A percentile compares a stretch with the other conserved stretches of the same genome.
Evolutionary conservation across 2,329 filamentous ascomycete genomes (phyloP).

Genomic region (Colletotrichum sp.): DNA sequence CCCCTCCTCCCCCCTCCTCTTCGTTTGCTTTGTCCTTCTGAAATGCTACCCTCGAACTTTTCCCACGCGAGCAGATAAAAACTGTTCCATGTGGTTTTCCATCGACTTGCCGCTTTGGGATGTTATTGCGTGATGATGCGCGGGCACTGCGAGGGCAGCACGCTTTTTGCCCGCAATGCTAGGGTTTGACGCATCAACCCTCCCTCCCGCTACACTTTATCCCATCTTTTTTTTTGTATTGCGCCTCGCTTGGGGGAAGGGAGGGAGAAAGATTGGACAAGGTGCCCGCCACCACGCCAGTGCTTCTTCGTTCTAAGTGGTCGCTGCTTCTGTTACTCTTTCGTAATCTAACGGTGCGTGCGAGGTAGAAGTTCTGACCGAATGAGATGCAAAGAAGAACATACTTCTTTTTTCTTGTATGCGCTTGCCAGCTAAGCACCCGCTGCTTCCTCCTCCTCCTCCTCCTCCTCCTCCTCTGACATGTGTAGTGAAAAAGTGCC

Average conservation of each 20-base stretch:
- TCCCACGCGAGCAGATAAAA: neutral
- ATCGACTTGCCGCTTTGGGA: neutral
- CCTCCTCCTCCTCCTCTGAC: neutral
- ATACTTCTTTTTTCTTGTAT: neutral
- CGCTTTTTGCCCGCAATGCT: neutral
- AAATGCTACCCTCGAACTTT: neutral
- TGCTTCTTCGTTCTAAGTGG: neutral
- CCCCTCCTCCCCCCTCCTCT: neutral
- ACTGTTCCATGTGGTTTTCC: neutral
- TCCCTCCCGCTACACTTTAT: neutral
- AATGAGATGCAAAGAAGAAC: neutral
- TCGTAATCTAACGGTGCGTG: neutral
- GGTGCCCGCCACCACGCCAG: neutral
- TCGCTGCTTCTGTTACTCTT: neutral
- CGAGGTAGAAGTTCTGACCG: neutral
- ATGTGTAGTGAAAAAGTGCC: neutral
- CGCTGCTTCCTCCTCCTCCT: neutral
- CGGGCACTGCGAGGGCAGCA: neutral
- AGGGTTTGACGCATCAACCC: neutral
- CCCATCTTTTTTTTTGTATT: neutral
- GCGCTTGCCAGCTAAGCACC: neutral
- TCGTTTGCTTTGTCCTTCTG: neutral
- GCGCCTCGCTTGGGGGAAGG: neutral
- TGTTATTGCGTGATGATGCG: neutral
- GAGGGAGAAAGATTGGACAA: neutral